Evolutionary conservation across 345 rosid genomes (phyloP).

Genomic region (Linum lewisii): DNA sequence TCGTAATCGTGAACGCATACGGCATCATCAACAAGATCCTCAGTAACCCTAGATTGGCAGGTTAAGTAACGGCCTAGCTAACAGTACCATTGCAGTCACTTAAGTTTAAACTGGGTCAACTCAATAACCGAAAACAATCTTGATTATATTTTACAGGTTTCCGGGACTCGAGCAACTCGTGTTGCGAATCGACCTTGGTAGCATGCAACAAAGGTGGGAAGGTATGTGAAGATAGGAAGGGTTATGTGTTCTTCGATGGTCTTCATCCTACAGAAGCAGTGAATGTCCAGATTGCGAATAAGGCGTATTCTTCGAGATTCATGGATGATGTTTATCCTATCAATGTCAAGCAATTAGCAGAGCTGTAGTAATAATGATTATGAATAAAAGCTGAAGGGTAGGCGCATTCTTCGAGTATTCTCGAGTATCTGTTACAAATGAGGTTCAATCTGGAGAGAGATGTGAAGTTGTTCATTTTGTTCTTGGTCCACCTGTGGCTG

Average conservation of each 20-base stretch:
- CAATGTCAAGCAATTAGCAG: conserved; percentile 28
- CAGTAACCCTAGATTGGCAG: conserved; percentile 24
- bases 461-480: no score
- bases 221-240: conserved; percentile 23
- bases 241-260: conserved; percentile 43
- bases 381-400: no score
- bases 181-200: conserved; percentile 29
- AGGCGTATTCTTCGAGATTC: conserved; percentile 31
- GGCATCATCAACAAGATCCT: conserved; percentile 37
- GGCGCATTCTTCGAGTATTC: no score
- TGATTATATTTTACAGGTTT: conserved; percentile 17
- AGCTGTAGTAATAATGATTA: no score
- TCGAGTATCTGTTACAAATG: no score
- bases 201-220: conserved; percentile 28
- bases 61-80: conserved; percentile 20
- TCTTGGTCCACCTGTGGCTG: no score
- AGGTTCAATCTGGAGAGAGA: no score
- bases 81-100: no score
- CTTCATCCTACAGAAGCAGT: conserved; percentile 60
- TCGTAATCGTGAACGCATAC: conserved; percentile 39
- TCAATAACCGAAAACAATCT: not conserved
- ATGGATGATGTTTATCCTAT: conserved; percentile 36
- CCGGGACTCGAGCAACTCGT: conserved; percentile 19
- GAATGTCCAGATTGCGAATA: conserved; percentile 29
- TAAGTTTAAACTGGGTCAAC: not conserved